Base-by-base conservation (phyloP, 2,329 filamentous ascomycete species). In the Botrytis deweyae region DNA sequence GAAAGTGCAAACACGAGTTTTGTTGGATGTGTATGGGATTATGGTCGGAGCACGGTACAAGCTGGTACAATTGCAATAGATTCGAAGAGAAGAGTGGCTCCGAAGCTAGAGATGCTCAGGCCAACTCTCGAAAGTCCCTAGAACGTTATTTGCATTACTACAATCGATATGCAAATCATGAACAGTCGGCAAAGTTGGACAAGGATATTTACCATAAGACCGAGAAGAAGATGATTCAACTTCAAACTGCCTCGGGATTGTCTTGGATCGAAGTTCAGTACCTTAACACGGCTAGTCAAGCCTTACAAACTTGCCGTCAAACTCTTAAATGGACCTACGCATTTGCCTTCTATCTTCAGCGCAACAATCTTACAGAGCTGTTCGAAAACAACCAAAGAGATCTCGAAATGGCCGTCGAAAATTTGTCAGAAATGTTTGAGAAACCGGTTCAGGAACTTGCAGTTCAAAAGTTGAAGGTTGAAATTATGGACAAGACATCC, bases 1-100 rank as follows among this genome's bases (percentile, higher is more conserved):
- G 95, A 73, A 98, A 98, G 83, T 98, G 95, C 85, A 94, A 94
- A 80, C 91, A 98, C 81, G 95, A 98, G 81, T 98, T 99, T 81
- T 99, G 96, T 84, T 99, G 96, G 96, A 98, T 99, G 93, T 99
- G 96, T 81, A 99, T 99, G 96, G 96, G 96, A 0, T 86, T 97
- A 0, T 99, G 96, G 96, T 97, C 94, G 1, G 96, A 99, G 83
- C 96, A 99, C 82, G 96, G 96, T 76, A 99, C 95, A 5, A 97
- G 94, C 84, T 99, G 96, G 96, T 99, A 99, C 86, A 99, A 97
- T 83, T 99, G 96, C 87, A 99, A 97, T 81, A 88, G 96, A 14
- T 99, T 92, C 79, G 96, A 99, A 81, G 96, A 98, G 84, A 98
- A 96, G 87, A 97, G 93, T 77, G 96, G 96, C 2, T 87, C 90